Evolutionary conservation across 495 filamentous ascomycete genomes (phyloP), one percentile per base, ranked within the genome.

Genomic region (Aspergillus olivimuriae): DNA sequence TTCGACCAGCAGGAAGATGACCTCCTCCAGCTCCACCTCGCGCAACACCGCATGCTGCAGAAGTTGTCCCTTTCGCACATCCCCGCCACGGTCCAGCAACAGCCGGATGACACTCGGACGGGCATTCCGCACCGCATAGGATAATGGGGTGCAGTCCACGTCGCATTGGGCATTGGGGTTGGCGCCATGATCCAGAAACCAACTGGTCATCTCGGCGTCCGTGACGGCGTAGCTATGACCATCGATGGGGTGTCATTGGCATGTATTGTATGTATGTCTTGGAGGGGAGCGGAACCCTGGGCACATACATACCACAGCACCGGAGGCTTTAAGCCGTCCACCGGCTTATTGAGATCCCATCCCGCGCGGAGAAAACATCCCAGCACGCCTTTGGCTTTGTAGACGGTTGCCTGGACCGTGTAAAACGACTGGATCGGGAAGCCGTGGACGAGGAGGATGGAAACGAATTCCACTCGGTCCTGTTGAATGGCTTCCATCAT

Each of bases 381-480:
- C 0, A 90, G 66, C 1, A 68, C 52, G 11, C 69, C 60, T 39
- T 76, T 88, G 54, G 87, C 75, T 20, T 80, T 57, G 0, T 72
- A 57, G 0, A 60, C 56, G 31, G 85, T 61, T 2, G 74, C 56
- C n/a, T 68, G 59, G 16, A 72, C 66, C 21, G 74, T 24, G 14
- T 30, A 52, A 24, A 1, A 43, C 35, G 42, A 37, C 21, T 41
- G 61, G 6, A 79, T 57, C 7, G 66, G 55, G 0, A 59, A 61
- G 12, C 76, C 83, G 50, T 84, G 85, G 23, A 71, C 61, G 10
- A 86, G 51, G n/a, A 91, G 75, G 47, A 89, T 84, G 0, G 84
- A 83, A 56, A 89, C 31, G 15, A 51, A 26, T 23, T 37, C 36
- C 18, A 37, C 35, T 5, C 14, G 21, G 42, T 46, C 48, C 8